These are phyloP conservation scores for Silene latifolia DNA, from an alignment of 148 eudicot genomes.

Conservation along the genomic window DNA sequence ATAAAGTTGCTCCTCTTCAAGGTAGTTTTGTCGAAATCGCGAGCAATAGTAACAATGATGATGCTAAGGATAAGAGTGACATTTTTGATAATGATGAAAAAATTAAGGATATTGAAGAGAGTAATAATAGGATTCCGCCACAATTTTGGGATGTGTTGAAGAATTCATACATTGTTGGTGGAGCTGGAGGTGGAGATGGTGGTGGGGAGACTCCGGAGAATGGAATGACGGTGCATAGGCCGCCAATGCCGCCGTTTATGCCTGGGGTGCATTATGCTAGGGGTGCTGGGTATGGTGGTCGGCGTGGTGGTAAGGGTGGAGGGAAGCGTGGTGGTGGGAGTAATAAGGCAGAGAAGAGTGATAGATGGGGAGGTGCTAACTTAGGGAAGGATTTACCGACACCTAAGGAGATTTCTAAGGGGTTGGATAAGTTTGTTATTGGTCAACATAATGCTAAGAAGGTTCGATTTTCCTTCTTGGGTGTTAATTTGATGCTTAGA, in stretches of 20 bases:
- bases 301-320: slow-evolving; percentile 30
- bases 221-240: slow-evolving; percentile 60
- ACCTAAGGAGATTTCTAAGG: slow-evolving; percentile 72
- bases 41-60: slow-evolving; percentile 11
- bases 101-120: background rate
- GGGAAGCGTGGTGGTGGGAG: slow-evolving; percentile 28
- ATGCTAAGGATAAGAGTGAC: slow-evolving; percentile 10
- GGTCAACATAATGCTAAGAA: slow-evolving; percentile 77
- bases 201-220: slow-evolving; percentile 44
- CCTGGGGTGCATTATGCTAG: slow-evolving; percentile 58
- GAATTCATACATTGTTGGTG: slow-evolving; percentile 14
- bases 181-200: background rate
- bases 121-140: slow-evolving; percentile 16
- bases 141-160: slow-evolving; percentile 64
- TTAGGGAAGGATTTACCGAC: slow-evolving; percentile 71
- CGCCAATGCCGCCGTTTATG: slow-evolving; percentile 67
- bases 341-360: background rate
- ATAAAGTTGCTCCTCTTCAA: slow-evolving; percentile 58
- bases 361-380: slow-evolving; percentile 60
- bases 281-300: slow-evolving; percentile 28
- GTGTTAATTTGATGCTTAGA: background rate
- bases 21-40: slow-evolving; percentile 73
- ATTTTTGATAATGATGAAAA: slow-evolving; percentile 8
- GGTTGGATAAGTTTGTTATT: slow-evolving; percentile 73
- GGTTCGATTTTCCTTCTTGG: slow-evolving; percentile 28